Conservation (phyloP, 345 rosid species). For the Populus deltoides region DNA sequence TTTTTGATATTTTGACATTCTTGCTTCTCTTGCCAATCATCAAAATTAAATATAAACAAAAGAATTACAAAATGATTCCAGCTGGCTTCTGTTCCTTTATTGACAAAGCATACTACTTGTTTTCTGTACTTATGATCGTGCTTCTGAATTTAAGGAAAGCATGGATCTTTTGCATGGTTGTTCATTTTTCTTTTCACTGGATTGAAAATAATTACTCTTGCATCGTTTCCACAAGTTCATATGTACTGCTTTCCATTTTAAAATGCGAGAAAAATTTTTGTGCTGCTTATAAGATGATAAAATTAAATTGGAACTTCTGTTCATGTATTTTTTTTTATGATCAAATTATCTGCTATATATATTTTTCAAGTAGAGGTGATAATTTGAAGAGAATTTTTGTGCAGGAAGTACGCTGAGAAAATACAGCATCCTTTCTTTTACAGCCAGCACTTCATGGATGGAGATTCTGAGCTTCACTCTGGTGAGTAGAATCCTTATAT, state of each 20-base stretch:
- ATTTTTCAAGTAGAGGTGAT: neutral
- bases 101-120: constrained; percentile 14
- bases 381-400: neutral
- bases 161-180: neutral
- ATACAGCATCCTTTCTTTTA: constrained; percentile 42
- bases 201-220: neutral
- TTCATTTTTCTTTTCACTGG: neutral
- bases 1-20: neutral
- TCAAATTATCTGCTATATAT: neutral
- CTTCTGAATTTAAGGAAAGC: constrained; percentile 1
- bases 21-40: constrained; percentile 10
- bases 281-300: neutral
- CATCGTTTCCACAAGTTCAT: neutral
- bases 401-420: constrained; percentile 61
- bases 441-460: constrained; percentile 44
- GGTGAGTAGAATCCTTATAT: constrained; percentile 29
- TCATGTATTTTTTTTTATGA: neutral
- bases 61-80: neutral
- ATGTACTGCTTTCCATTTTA: neutral
- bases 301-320: neutral
- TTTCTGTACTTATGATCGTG: neutral
- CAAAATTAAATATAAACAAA: neutral
- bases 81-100: constrained; percentile 12
- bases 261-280: neutral
- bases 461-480: constrained; percentile 63